Base-by-base conservation (phyloP, 2,329 filamentous ascomycete genomes). In the Cryphonectria radicalis region DNA sequence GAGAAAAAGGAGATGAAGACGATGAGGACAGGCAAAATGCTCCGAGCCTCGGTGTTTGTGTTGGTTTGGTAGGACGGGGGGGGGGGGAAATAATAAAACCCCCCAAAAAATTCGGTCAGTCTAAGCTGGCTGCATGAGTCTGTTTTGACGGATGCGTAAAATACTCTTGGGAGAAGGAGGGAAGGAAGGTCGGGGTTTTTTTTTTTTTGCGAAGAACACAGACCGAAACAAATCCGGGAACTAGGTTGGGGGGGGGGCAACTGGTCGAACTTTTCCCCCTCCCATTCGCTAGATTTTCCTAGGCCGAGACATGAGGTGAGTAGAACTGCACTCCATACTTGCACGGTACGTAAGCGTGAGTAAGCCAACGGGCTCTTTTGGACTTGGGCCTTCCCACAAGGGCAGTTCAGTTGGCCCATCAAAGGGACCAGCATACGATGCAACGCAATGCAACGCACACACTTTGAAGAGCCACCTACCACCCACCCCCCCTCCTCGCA, bases 141-240 rank as follows among this genome's bases (percentile, higher is more conserved):
- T 50, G 19, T 11, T 50, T 50, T 22, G 46, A 50, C 46, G 46
- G 46, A 50, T 50, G 46, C 46, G 46, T 50, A n/a, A 50, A 50
- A 22, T 50, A 50, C 46, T n/a, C 22, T 50, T 19, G 11, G 17
- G 43, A 6, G 4, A 7, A 11, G 46, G 46, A 3, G 19, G 46
- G 10, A 50, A 22, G 43, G 46, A 50, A 50, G 46, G 22, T 50
- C 46, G 46, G 46, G 28, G 28, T 28, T 28, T 28, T 28, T 28
- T 32, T 32, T 4, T 32, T 40, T n/a, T 50, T 50, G 46, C 62
- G 43, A 22, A 63, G 37, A 43, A 25, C 60, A 64, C 62, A 64
- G 62, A 46, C 62, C 62, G 40, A 64, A 32, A 64, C 62, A 64
- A 64, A 17, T 17, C 6, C 62, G 62, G 62, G 37, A 46, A 32